These are phyloP conservation scores for Curvularia sp. DNA, from an alignment of 2,329 filamentous ascomycete species.

Conservation along the genomic window DNA sequence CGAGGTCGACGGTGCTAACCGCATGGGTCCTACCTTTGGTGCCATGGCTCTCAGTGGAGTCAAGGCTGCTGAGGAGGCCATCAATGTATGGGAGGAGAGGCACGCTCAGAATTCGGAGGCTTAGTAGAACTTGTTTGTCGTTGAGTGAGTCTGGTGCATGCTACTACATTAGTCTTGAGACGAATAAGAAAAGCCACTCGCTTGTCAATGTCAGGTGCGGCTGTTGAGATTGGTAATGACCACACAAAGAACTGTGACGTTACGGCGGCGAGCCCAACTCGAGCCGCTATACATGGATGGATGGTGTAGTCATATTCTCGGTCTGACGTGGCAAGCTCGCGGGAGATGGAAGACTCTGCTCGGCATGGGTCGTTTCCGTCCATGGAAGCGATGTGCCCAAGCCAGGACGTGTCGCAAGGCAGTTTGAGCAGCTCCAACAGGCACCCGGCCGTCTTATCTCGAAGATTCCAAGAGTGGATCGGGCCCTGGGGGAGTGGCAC, in stretches of 20 bases:
- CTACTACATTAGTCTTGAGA: neutral
- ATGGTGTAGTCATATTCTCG: conserved; percentile 1
- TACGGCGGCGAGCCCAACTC: neutral
- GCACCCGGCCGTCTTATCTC: conserved; percentile 4
- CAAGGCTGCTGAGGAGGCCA: conserved; percentile 87
- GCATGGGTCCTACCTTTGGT: conserved; percentile 89
- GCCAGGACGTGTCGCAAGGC: neutral
- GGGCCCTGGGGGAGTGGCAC: conserved; percentile 13
- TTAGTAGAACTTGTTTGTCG: conserved; percentile 11
- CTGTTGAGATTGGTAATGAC: neutral
- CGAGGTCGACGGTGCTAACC: conserved; percentile 88
- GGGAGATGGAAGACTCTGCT: conserved; percentile 1
- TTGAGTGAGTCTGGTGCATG: neutral
- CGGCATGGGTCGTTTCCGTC: neutral
- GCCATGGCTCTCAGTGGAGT: conserved; percentile 88
- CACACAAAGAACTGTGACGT: conserved; percentile 1
- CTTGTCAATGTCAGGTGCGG: neutral
- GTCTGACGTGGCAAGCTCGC: conserved; percentile 9
- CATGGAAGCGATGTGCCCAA: neutral
- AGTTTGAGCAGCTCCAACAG: neutral
- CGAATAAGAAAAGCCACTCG: conserved; percentile 7
- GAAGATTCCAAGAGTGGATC: conserved; percentile 16
- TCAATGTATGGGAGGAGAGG: conserved; percentile 77
- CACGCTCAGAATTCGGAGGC: conserved; percentile 75
- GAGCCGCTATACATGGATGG: conserved; percentile 1